These are phyloP conservation scores for Psilocybe azurescens DNA, from an alignment of 768 basidiomycete genomes.

Conservation along the genomic window DNA sequence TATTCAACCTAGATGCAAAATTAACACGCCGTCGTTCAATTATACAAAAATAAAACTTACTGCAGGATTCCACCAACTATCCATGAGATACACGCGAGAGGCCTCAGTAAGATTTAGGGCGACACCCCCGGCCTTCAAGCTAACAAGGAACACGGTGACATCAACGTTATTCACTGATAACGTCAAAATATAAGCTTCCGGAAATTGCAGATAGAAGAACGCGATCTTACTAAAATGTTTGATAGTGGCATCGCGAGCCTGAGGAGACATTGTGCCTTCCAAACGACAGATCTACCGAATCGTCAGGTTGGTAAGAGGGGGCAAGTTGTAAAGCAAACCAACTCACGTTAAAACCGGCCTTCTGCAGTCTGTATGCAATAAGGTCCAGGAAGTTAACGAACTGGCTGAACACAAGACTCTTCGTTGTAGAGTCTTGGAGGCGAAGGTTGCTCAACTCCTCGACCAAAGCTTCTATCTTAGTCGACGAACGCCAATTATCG, in stretches of 20 bases:
- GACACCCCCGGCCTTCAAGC: constrained; percentile 94
- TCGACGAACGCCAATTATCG: constrained; percentile 91
- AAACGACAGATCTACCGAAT: constrained; percentile 86
- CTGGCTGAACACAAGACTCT: constrained; percentile 96
- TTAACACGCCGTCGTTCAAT: neutral
- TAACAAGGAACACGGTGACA: constrained; percentile 97
- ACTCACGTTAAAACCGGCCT: constrained; percentile 86
- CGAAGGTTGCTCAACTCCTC: constrained; percentile 92
- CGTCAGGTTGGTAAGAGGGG: neutral
- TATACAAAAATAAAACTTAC: constrained; percentile 40
- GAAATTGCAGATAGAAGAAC: neutral
- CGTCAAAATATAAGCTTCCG: neutral
- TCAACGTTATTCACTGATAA: constrained; percentile 84
- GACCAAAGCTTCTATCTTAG: constrained; percentile 95
- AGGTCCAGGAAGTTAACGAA: constrained; percentile 94
- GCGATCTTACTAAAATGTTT: constrained; percentile 82
- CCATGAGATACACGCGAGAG: constrained; percentile 95
- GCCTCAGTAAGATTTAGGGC: constrained; percentile 91
- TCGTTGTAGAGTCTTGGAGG: constrained; percentile 86
- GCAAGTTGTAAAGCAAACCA: neutral
- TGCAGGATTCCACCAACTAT: constrained; percentile 99
- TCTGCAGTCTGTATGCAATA: constrained; percentile 91
- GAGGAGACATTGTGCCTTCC: constrained; percentile 97
- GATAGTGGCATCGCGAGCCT: constrained; percentile 93
- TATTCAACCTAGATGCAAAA: constrained; percentile 64